These are phyloP conservation scores for Pleoardoris graminearum DNA, from an alignment of 2,329 filamentous ascomycete species.

Conservation along the genomic window DNA sequence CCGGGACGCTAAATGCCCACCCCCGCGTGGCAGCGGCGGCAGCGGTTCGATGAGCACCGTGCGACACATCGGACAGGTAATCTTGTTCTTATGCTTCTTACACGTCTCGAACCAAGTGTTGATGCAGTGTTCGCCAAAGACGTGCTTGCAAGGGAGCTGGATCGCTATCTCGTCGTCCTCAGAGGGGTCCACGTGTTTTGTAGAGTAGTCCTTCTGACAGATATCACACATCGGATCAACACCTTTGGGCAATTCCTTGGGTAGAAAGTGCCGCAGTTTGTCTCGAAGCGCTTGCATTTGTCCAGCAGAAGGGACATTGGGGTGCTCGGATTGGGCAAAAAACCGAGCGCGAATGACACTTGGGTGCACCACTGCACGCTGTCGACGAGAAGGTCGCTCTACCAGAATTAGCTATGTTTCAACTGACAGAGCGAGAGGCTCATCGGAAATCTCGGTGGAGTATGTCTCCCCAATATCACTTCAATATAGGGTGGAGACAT, in stretches of 20 bases:
- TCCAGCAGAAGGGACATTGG: conserved; percentile 24
- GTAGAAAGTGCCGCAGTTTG: conserved; percentile 29
- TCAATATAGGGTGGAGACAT: background rate
- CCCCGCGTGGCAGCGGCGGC: conserved; percentile 4
- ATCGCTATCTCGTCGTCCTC: conserved; percentile 41
- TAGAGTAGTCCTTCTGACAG: conserved; percentile 43
- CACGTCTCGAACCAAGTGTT: conserved; percentile 43
- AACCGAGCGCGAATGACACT: conserved; percentile 19
- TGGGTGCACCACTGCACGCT: conserved; percentile 13
- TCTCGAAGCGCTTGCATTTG: conserved; percentile 39
- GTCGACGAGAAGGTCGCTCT: conserved; percentile 7
- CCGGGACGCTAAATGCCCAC: background rate
- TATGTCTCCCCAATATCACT: too few relatives aligned
- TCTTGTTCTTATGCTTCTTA: conserved; percentile 41
- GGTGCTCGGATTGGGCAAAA: conserved; percentile 20
- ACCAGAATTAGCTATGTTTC: background rate
- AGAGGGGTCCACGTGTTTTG: conserved; percentile 26
- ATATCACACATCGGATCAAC: conserved; percentile 38
- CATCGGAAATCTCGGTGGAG: too few relatives aligned
- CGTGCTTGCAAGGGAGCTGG: conserved; percentile 41
- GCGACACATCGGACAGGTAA: conserved; percentile 45
- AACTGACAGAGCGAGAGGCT: too few relatives aligned
- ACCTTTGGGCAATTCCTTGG: conserved; percentile 30
- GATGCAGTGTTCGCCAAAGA: conserved; percentile 43
- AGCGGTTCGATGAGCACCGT: conserved; percentile 34